Evolutionary conservation across 306 rosid genomes (phyloP).

Genomic region (Vicia faba): DNA sequence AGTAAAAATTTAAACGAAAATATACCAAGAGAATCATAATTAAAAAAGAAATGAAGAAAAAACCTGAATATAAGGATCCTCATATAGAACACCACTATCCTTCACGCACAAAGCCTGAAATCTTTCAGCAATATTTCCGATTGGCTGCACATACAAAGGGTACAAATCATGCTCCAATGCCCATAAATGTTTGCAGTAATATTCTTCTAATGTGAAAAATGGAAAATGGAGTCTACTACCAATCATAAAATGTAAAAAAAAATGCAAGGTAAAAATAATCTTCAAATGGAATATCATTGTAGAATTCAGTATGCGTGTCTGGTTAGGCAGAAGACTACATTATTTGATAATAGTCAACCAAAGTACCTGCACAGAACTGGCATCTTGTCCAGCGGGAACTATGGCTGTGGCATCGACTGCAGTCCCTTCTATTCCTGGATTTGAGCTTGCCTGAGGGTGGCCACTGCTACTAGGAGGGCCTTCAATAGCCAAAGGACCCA

Average conservation of each 20-base stretch:
- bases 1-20: slow-evolving; percentile 16
- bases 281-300: slow-evolving; percentile 7
- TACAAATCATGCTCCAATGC: slow-evolving; percentile 35
- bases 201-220: slow-evolving; percentile 33
- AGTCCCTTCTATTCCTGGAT: slow-evolving; percentile 57
- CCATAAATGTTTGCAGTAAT: slow-evolving; percentile 15
- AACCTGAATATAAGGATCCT: slow-evolving; percentile 99
- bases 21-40: not conserved
- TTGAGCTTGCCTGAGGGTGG: slow-evolving; percentile 48
- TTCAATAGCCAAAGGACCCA: slow-evolving; percentile 95
- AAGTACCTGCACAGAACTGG: slow-evolving; percentile 81
- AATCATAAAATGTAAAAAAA: slow-evolving; percentile 9
- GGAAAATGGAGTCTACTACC: slow-evolving; percentile 31
- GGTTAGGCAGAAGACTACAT: slow-evolving; percentile 19
- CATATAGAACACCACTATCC: slow-evolving; percentile 97
- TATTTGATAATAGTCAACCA: slow-evolving; percentile 7
- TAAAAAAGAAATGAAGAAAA: slow-evolving; percentile 25
- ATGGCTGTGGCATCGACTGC: slow-evolving; percentile 74
- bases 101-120: slow-evolving; percentile 87
- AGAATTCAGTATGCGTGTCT: slow-evolving; percentile 25
- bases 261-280: slow-evolving; percentile 13
- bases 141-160: slow-evolving; percentile 70
- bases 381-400: slow-evolving; percentile 84
- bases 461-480: slow-evolving; percentile 71
- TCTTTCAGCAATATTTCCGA: slow-evolving; percentile 92